Evolutionary conservation across 2,329 filamentous ascomycete species (phyloP).

Genomic region (Fusarium musae): DNA sequence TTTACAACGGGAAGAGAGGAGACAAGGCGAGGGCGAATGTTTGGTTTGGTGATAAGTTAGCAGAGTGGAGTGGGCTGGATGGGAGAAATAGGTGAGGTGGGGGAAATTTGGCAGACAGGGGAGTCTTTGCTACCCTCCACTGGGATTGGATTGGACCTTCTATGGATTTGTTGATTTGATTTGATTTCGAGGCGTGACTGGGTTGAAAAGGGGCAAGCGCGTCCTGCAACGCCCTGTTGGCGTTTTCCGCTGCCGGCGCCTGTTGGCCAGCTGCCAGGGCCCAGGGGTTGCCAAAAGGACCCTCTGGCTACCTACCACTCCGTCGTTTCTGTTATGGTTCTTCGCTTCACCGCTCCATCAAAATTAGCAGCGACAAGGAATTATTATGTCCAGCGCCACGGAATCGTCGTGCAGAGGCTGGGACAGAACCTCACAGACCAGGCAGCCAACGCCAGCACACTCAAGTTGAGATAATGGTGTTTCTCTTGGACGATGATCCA

Average conservation of each 20-base stretch:
- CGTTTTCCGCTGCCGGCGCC: slow-evolving; percentile 34
- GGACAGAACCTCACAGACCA: not conserved
- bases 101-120: slow-evolving; percentile 58
- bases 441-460: not conserved
- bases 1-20: slow-evolving; percentile 45
- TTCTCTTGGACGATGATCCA: slow-evolving; percentile 38
- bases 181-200: slow-evolving; percentile 47
- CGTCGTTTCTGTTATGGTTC: slow-evolving; percentile 23
- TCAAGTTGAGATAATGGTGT: slow-evolving; percentile 13
- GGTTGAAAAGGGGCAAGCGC: slow-evolving; percentile 50
- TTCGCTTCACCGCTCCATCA: slow-evolving; percentile 36
- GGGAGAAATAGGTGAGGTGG: slow-evolving; percentile 56
- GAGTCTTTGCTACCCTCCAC: slow-evolving; percentile 42
- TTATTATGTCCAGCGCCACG: slow-evolving; percentile 14
- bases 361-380: slow-evolving; percentile 11
- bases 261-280: slow-evolving; percentile 36
- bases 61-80: slow-evolving; percentile 38
- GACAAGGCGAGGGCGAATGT: slow-evolving; percentile 42
- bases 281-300: slow-evolving; percentile 19
- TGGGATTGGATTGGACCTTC: slow-evolving; percentile 41
- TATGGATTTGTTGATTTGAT: slow-evolving; percentile 52
- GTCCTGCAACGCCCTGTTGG: slow-evolving; percentile 43
- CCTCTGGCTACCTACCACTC: slow-evolving; percentile 22
- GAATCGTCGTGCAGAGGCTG: not conserved
- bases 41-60: slow-evolving; percentile 43